Evolutionary conservation across 2,329 filamentous ascomycete genomes (phyloP).

Genomic region (Corynespora cassiicola): DNA sequence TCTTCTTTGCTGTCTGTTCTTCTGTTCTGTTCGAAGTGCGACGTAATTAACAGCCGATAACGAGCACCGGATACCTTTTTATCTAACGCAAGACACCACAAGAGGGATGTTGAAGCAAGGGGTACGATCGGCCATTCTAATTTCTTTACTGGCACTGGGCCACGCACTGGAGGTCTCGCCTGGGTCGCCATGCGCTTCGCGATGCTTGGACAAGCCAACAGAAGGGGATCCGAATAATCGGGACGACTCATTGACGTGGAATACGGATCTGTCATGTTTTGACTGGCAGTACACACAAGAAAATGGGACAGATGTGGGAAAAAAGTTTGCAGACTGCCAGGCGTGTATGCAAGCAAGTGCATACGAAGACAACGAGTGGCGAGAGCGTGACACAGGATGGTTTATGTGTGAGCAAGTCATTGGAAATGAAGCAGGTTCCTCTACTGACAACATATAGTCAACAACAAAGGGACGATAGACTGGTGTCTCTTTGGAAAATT

Average conservation of each 20-base stretch:
- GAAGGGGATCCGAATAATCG: conserved; percentile 9
- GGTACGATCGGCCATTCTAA: no score
- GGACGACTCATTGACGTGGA: conserved; percentile 15
- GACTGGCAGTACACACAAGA: conserved; percentile 19
- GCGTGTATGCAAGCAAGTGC: conserved; percentile 21
- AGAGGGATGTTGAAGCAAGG: no score
- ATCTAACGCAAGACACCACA: no score
- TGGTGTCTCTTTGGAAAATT: conserved; percentile 28
- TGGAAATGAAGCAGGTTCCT: no score
- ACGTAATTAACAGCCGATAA: no score
- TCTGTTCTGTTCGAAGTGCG: no score
- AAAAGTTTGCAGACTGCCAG: conserved; percentile 26
- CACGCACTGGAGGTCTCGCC: conserved; percentile 26
- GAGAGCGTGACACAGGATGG: conserved; percentile 23
- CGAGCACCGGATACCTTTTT: no score
- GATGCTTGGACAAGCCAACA: conserved; percentile 21
- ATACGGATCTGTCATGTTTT: conserved; percentile 18
- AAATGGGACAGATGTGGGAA: conserved; percentile 19
- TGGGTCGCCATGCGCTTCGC: conserved; percentile 23
- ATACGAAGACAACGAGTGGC: conserved; percentile 9
- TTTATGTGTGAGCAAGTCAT: conserved; percentile 21
- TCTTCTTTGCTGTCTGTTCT: no score
- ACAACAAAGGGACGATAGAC: conserved; percentile 23
- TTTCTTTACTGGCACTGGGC: no score
- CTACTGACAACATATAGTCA: no score